Conservation (phyloP, 495 filamentous ascomycete genomes). For the Neurospora cerealis region DNA sequence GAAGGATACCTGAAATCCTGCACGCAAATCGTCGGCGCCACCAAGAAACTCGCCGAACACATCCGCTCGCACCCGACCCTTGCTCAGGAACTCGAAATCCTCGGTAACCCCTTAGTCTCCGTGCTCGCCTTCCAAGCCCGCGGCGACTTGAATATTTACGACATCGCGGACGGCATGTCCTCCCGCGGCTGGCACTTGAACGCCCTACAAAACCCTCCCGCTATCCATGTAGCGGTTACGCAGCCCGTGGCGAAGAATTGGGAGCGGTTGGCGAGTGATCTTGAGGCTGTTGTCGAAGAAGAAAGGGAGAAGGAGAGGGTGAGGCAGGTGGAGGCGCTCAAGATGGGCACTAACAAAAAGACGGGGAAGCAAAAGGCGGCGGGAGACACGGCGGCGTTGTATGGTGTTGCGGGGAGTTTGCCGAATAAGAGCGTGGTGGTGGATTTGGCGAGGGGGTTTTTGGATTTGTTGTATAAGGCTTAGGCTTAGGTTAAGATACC, state of each 20-base stretch:
- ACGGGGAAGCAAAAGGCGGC: slow-evolving; percentile 43
- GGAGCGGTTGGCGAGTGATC: slow-evolving; percentile 66
- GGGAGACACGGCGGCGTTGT: slow-evolving; percentile 78
- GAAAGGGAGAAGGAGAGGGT: slow-evolving; percentile 61
- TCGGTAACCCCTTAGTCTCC: slow-evolving; percentile 80
- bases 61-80: slow-evolving; percentile 58
- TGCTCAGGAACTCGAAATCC: slow-evolving; percentile 59
- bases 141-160: slow-evolving; percentile 67
- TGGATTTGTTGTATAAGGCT: slow-evolving; percentile 94
- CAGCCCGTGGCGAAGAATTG: slow-evolving; percentile 71
- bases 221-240: slow-evolving; percentile 96
- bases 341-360: slow-evolving; percentile 46
- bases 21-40: slow-evolving; percentile 74
- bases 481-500: slow-evolving; percentile 16
- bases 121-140: slow-evolving; percentile 78
- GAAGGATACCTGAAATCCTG: slow-evolving; percentile 81
- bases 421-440: slow-evolving; percentile 93
- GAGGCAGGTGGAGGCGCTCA: slow-evolving; percentile 43
- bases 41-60: slow-evolving; percentile 73
- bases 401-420: slow-evolving; percentile 89
- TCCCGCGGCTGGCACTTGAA: slow-evolving; percentile 91
- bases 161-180: slow-evolving; percentile 77
- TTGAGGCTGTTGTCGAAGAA: slow-evolving; percentile 66
- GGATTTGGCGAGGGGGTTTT: slow-evolving; percentile 80
- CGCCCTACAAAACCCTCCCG: slow-evolving; percentile 80